Percentiles rank a stretch among this genome's conserved stretches.
Conservation (phyloP, 352 stramenopile genomes). For the Globisporangium yorkense region DNA sequence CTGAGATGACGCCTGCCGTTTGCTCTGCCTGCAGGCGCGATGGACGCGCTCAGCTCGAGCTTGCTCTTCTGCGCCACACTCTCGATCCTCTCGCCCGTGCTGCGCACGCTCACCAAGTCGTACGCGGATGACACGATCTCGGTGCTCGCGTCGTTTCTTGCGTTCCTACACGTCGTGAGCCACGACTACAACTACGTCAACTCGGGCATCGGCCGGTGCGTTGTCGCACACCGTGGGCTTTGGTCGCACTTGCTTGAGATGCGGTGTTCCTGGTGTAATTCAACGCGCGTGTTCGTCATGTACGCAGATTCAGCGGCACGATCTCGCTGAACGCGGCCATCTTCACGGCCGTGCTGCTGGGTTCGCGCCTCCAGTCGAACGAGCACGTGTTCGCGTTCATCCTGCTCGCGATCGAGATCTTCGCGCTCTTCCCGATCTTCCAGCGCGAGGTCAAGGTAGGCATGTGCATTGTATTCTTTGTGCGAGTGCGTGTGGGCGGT, state of each 20-base stretch:
- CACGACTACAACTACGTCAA: slow-evolving; percentile 91
- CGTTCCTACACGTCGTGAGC: slow-evolving; percentile 83
- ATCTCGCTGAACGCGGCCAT: slow-evolving; percentile 91
- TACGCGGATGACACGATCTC: slow-evolving; percentile 92
- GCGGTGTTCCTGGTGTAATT: background rate
- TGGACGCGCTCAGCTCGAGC: slow-evolving; percentile 56
- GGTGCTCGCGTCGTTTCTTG: slow-evolving; percentile 69
- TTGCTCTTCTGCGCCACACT: slow-evolving; percentile 80
- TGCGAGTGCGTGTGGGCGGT: background rate
- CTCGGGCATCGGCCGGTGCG: slow-evolving; percentile 63
- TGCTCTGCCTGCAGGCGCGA: slow-evolving; percentile 22
- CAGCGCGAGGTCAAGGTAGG: slow-evolving; percentile 76
- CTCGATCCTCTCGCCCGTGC: slow-evolving; percentile 84
- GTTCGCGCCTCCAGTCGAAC: slow-evolving; percentile 87
- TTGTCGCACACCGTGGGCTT: background rate
- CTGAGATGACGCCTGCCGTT: background rate
- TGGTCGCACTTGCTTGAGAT: background rate
- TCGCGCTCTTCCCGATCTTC: slow-evolving; percentile 87
- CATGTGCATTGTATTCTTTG: background rate
- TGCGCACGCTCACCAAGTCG: slow-evolving; percentile 88
- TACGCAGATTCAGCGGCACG: slow-evolving; percentile 72
- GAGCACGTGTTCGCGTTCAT: slow-evolving; percentile 91
- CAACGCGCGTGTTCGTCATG: background rate
- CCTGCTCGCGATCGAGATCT: slow-evolving; percentile 87
- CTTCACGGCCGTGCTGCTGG: slow-evolving; percentile 89